Base-by-base conservation (phyloP, 176 grass and related monocot species). In the Bothriochloa decipiens region DNA sequence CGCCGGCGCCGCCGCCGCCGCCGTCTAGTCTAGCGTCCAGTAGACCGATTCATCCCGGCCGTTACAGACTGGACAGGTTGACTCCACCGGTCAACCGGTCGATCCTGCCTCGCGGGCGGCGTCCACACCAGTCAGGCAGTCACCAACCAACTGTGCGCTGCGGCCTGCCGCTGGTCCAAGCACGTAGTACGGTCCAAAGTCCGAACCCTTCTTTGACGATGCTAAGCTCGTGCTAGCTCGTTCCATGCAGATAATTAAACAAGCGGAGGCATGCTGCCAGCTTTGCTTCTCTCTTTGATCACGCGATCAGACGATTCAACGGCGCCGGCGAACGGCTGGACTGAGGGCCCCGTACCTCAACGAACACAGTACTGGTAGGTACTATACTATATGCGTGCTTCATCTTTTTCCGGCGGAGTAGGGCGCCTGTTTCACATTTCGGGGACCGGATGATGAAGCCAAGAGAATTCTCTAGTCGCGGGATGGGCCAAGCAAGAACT, bases 361-460 rank as follows among this genome's bases (percentile, higher is more conserved):
- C 29, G n/a, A n/a, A n/a, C 29, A 32, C 2, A 32, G 29, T 32
- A n/a, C n/a, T n/a, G n/a, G n/a, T n/a, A n/a, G n/a, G n/a, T n/a
- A 8, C 7, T 40, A 40, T 18, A 2, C 8, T 17, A 17, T 17
- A 17, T 57, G n/a, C 65, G 65, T 55, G 79, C 29, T 3, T 13
- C 77, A 12, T 50, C 61, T 67, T 75, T 65, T 57, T 11, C 83
- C 65, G 16, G 55, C 57, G 23, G 61, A 40, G 57, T 13, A 23
- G 68, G 85, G 29, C 32, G 25, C 17, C n/a, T 73, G 74, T 12
- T 69, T 6, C 46, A 17, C 62, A 40, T 42, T 50, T 17, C 28
- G 87, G 61, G 49, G 82, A 89, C 77, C 79, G 66, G 66, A 18
- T 28, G 79, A 81, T 39, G 65, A 39, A 3, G 41, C 46, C 4